phyloP scores from a whole-genome alignment of 2,329 filamentous ascomycete species.

The Xylaria sp. region DNA sequence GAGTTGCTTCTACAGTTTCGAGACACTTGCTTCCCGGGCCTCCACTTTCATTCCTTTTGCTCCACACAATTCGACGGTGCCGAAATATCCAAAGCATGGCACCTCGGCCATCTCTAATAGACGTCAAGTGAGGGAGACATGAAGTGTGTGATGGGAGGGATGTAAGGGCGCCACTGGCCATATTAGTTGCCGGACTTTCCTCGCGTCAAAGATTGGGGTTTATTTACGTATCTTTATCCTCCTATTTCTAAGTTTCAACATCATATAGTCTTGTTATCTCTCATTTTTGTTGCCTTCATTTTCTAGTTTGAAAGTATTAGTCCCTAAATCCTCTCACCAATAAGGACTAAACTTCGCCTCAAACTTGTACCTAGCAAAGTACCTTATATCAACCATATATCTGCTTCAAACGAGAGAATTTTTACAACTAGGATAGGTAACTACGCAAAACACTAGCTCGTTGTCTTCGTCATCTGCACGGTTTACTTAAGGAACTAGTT shows the following conservation, averaged over 20 bases:
- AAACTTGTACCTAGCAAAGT: conserved; percentile 14
- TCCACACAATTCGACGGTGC: conserved; percentile 41
- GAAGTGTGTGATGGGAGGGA: conserved; percentile 23
- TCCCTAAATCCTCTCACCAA: neutral
- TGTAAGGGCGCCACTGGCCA: conserved; percentile 32
- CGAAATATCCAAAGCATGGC: conserved; percentile 36
- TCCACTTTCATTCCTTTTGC: conserved; percentile 45
- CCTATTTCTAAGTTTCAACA: conserved; percentile 19
- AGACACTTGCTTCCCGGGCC: conserved; percentile 47
- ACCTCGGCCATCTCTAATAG: conserved; percentile 19
- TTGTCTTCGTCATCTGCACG: conserved; percentile 21
- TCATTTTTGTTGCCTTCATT: conserved; percentile 11
- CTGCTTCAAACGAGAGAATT: conserved; percentile 24
- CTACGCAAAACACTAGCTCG: conserved; percentile 7
- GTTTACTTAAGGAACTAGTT: conserved; percentile 33
- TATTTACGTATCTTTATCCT: conserved; percentile 30
- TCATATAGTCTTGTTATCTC: conserved; percentile 22
- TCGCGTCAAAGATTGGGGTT: conserved; percentile 26
- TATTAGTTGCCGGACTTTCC: conserved; percentile 41
- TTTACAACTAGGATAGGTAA: conserved; percentile 4
- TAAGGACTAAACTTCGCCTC: conserved; percentile 9
- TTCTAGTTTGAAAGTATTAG: conserved; percentile 7
- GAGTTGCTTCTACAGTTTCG: conserved; percentile 40
- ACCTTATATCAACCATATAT: conserved; percentile 14
- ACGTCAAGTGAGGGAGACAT: conserved; percentile 21